Base-by-base conservation (phyloP, 225 moss, liverwort and hornwort species). In the Thuidium tamariscinum region DNA sequence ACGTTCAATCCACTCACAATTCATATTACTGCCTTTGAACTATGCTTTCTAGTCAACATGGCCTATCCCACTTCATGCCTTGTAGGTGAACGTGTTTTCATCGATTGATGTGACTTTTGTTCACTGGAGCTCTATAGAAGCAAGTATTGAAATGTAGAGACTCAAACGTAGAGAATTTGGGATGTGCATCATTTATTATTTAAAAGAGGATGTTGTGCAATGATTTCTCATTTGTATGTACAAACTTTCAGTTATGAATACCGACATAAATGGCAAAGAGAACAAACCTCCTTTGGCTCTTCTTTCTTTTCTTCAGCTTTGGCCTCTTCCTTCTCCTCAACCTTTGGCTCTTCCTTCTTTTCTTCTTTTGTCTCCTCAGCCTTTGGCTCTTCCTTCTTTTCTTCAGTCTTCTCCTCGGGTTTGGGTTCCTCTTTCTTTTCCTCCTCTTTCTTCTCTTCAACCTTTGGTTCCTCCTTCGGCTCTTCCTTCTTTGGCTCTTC, bases 281-380 rank as follows among this genome's bases (percentile, higher is more conserved):
- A 65, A 44, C 63, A 37, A 85, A 92, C 92, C 92, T 92, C 90
- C 87, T 89, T 89, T 20, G 87, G 82, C 67, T 90, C 91, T 54
- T 89, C 90, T 86, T 91, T 91, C 86, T 88, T 91, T 14, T 91
- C 91, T 78, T 91, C 89, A 9, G 86, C 82, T 71, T 91, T 89
- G 74, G 83, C 81, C 41, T 91, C 91, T 85, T 93, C 93, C 83
- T 91, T 89, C 72, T 93, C 90, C 72, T 89, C 91, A 3, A 74
- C 25, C 84, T 89, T 89, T 8, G 86, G 12, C 48, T 90, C 92
- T 32, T 88, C 90, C 74, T 90, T 90, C 77, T 77, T 86, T 49
- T 85, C 91, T 37, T 90, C 86, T 48, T 83, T 84, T 64, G 71
- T 81, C 77, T 91, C 89, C 51, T 89, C 91, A 23, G 91, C 16